Evolutionary conservation across 2,329 filamentous ascomycete genomes (phyloP).

Genomic region (Penicillium sp.): DNA sequence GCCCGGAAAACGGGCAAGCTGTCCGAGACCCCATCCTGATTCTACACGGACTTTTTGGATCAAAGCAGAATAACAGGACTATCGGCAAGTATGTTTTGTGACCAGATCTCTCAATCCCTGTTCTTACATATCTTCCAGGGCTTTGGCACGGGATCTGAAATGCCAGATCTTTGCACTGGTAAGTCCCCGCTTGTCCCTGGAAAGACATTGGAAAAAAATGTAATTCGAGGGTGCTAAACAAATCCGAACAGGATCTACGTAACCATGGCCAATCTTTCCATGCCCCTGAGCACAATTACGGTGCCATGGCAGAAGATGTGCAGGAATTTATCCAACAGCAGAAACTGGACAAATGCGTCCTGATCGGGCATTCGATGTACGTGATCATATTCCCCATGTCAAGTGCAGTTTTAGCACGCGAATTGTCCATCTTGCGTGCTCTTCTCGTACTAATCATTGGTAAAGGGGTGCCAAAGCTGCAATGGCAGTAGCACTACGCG

Average conservation of each 20-base stretch:
- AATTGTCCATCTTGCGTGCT: neutral
- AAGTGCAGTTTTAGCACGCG: neutral
- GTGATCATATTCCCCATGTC: constrained; percentile 18
- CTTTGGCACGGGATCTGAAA: constrained; percentile 74
- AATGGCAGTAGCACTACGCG: constrained; percentile 77
- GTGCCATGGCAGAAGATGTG: constrained; percentile 77
- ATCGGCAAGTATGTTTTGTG: constrained; percentile 76
- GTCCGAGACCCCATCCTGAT: constrained; percentile 69
- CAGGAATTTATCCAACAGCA: constrained; percentile 73
- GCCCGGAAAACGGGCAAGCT: constrained; percentile 33
- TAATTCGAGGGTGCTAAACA: neutral
- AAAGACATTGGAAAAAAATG: neutral
- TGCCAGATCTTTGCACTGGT: constrained; percentile 80
- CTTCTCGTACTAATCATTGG: constrained; percentile 1
- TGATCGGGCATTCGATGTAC: constrained; percentile 94
- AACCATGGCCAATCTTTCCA: constrained; percentile 94
- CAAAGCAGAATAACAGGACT: constrained; percentile 88
- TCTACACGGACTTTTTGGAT: constrained; percentile 90
- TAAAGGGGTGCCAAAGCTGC: constrained; percentile 82
- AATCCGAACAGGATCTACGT: constrained; percentile 65
- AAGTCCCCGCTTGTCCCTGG: constrained; percentile 30
- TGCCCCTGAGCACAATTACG: constrained; percentile 71
- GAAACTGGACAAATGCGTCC: constrained; percentile 63
- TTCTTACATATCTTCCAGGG: constrained; percentile 42
- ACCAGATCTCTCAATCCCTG: too few relatives aligned